Base-by-base conservation (phyloP, 1,139 yeast genomes). In the Entelexis paramagnoliae region DNA sequence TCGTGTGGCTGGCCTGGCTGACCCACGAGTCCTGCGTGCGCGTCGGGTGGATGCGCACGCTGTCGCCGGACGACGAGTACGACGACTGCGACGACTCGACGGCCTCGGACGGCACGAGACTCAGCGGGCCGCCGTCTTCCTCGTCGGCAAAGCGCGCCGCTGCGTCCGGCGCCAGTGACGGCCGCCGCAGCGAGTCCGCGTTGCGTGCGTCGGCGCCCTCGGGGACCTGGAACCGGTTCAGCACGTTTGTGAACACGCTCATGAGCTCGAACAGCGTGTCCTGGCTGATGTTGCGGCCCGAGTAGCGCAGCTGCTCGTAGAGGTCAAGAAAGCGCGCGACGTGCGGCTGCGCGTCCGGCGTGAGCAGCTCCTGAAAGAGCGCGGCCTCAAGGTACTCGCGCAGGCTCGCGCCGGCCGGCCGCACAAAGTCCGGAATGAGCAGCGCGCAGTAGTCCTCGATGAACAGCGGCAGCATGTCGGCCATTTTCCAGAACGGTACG, bases 301-400 rank as follows among this genome's bases (percentile, higher is more conserved):
- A 78, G 64, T 80, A 89, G 55, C 88, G 71, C 35, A 83, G 73
- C 48, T 71, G 71, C 58, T 88, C 96, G 66, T 87, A 88, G n/a
- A 78, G 65, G 1, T 68, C 69, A 11, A 81, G 68, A 57, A 81
- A 76, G 16, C 47, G 46, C 9, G 46, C 47, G 6, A 45, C 68
- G 65, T 32, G 60, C 58, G 36, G 62, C 44, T 17, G n/a, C 19
- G 42, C 32, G 6, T 61, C 62, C 36, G 58, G 67, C n/a, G 65
- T 63, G 53, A 50, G 60, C 14, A 51, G 51, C 24, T 54, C 58
- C 51, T 49, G 60, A 32, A 52, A 57, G 52, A 51, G 57, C n/a
- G 53, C 63, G 9, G 58, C 58, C 34, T 59, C 75, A 76, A 62
- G 75, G 64, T 63, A 84, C 68, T 26, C 85, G 65, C 67, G 70